Evolutionary conservation across 179 eudicot genomes (phyloP).

Genomic region (Gypsophila paniculata): DNA sequence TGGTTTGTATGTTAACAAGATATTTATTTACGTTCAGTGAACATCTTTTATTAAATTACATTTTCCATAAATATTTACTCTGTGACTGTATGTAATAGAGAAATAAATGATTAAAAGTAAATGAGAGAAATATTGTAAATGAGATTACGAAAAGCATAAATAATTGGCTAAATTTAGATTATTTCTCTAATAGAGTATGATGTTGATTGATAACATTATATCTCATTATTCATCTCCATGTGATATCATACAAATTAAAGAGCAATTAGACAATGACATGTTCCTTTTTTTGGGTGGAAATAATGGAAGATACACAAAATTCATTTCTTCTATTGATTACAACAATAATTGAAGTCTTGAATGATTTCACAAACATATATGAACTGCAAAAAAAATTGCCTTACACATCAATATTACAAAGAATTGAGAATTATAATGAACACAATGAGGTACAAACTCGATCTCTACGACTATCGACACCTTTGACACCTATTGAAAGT

Average conservation of each 20-base stretch:
- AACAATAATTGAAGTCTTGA: neutral
- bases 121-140: too few relatives aligned
- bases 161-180: too few relatives aligned
- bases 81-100: too few relatives aligned
- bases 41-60: too few relatives aligned
- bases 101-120: too few relatives aligned
- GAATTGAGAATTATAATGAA: constrained; percentile 20
- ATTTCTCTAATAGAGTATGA: too few relatives aligned
- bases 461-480: constrained; percentile 10
- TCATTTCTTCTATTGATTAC: neutral
- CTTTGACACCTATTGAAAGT: neutral
- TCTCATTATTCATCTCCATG: neutral
- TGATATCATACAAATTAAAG: neutral
- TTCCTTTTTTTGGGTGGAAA: neutral
- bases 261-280: neutral
- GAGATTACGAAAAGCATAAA: too few relatives aligned
- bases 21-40: too few relatives aligned
- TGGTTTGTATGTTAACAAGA: too few relatives aligned
- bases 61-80: too few relatives aligned
- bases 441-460: neutral
- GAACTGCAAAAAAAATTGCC: neutral
- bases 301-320: neutral
- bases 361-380: neutral
- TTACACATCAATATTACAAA: constrained; percentile 24
- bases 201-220: too few relatives aligned